Percentiles rank a stretch among this genome's conserved stretches.
phyloP scores from a whole-genome alignment of 495 filamentous ascomycete species.

The Xylona heveae region DNA sequence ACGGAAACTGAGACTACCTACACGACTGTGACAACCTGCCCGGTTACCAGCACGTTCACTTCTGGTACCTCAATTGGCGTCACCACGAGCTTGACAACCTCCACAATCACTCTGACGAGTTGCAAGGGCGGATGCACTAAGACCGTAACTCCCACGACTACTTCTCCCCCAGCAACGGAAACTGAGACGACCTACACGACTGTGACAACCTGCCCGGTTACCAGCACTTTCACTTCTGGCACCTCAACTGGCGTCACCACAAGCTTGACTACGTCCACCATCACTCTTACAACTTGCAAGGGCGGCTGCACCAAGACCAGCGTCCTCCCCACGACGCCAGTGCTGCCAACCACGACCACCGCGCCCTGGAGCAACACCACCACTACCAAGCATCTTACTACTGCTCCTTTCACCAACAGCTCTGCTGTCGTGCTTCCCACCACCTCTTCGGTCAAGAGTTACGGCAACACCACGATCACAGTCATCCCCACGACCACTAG shows the following conservation, averaged over 20 bases:
- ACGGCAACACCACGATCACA: too few species aligned
- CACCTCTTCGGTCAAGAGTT: too few species aligned
- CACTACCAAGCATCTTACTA: too few species aligned
- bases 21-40: background rate
- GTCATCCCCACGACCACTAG: background rate
- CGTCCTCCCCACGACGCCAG: too few species aligned
- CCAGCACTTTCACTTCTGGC: background rate
- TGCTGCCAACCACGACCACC: too few species aligned
- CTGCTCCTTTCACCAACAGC: too few species aligned
- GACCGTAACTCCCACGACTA: background rate
- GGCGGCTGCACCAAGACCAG: background rate
- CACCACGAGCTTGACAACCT: conserved; percentile 2
- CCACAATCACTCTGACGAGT: background rate
- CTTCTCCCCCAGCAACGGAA: too few species aligned
- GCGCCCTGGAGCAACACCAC: too few species aligned
- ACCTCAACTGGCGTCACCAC: conserved; percentile 1
- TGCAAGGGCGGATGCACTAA: background rate
- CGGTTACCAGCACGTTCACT: background rate
- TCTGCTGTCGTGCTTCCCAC: too few species aligned
- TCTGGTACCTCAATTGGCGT: background rate
- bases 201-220: background rate
- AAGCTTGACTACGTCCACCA: background rate
- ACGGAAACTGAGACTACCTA: background rate
- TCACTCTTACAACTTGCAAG: background rate
- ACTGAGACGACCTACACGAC: background rate